Percentiles rank a stretch among this genome's conserved stretches.
Conservation (phyloP, 1,284 basidiomycete genomes). For the Heterobasidion parviporum region DNA sequence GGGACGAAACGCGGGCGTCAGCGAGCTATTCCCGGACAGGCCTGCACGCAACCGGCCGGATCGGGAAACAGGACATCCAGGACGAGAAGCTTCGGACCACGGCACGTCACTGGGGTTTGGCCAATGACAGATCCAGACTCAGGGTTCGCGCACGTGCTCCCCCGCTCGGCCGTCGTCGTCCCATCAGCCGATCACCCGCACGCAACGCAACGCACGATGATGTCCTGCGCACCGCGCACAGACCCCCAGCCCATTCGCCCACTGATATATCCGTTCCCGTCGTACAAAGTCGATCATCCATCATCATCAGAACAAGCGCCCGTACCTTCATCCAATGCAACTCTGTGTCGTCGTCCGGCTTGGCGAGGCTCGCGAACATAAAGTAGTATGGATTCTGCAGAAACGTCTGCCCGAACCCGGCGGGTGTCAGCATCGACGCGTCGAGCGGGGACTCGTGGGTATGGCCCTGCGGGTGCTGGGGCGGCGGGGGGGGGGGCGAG, state of each 20-base stretch:
- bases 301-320: conserved; percentile 6
- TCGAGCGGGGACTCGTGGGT: conserved; percentile 16
- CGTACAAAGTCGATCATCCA: neutral
- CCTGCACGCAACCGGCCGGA: no score
- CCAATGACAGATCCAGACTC: no score
- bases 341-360: conserved; percentile 87
- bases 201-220: no score
- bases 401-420: conserved; percentile 40
- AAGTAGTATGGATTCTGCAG: conserved; percentile 92
- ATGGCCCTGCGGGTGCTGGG: conserved; percentile 5
- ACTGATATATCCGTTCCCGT: neutral
- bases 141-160: no score
- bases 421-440: conserved; percentile 11
- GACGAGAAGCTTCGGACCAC: no score
- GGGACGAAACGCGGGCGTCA: neutral
- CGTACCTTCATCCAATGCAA: conserved; percentile 80
- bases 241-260: neutral
- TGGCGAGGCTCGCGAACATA: conserved; percentile 85
- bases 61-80: no score
- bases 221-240: neutral
- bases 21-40: no score
- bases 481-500: conserved; percentile 9
- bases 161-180: no score
- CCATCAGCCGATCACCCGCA: no score
- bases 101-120: no score